Conservation (phyloP, 495 filamentous ascomycete species). For the Halenospora varia region DNA sequence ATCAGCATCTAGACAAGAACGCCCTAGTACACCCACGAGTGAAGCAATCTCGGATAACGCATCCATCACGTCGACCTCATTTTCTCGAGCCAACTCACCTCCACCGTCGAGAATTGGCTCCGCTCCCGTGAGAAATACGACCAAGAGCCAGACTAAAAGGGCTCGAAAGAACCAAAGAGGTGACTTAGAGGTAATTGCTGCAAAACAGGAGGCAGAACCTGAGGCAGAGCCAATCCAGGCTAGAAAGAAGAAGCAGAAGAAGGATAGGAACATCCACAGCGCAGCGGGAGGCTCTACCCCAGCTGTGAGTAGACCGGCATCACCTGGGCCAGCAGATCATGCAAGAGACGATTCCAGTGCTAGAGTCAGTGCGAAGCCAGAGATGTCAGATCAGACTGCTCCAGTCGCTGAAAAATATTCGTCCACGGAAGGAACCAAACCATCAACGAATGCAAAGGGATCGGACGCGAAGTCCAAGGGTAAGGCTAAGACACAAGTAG, state of each 20-base stretch:
- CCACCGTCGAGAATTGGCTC: constrained; percentile 66
- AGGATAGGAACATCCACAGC: constrained; percentile 44
- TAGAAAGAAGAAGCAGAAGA: constrained; percentile 89
- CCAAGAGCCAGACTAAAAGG: constrained; percentile 83
- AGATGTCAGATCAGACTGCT: constrained; percentile 31
- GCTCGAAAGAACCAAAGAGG: constrained; percentile 56
- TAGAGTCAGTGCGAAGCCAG: not conserved
- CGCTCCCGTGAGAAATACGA: constrained; percentile 72
- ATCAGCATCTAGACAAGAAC: constrained; percentile 43
- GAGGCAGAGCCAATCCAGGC: constrained; percentile 74
- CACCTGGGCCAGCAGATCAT: constrained; percentile 17
- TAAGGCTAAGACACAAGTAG: constrained; percentile 20
- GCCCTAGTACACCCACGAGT: constrained; percentile 74
- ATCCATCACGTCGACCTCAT: constrained; percentile 69
- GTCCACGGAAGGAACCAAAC: constrained; percentile 2
- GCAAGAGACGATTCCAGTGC: constrained; percentile 8
- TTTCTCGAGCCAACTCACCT: constrained; percentile 85
- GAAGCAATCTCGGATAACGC: constrained; percentile 76
- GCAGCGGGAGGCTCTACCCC: constrained; percentile 38
- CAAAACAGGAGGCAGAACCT: constrained; percentile 50
- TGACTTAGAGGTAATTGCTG: constrained; percentile 37
- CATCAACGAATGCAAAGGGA: not conserved
- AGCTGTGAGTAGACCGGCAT: constrained; percentile 31
- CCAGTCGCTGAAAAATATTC: constrained; percentile 8
- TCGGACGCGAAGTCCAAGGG: constrained; percentile 12